Conservation (phyloP, 2,329 filamentous ascomycete genomes). For the Ceratocystis papillata region DNA sequence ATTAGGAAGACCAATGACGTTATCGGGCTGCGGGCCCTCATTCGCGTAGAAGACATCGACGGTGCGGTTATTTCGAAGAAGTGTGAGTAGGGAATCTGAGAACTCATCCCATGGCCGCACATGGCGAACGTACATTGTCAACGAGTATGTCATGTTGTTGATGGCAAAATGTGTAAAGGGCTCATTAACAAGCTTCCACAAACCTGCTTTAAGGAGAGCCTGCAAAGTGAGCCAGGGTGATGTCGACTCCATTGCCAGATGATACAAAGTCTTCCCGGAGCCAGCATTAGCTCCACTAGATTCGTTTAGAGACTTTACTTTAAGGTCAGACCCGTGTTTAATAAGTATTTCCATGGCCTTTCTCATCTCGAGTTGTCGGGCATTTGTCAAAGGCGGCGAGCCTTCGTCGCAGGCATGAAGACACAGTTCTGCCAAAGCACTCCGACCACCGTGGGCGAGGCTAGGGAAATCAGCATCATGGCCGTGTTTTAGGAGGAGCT, state of each 20-base stretch:
- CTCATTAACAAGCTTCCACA: slow-evolving; percentile 56
- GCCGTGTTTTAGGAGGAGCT: slow-evolving; percentile 46
- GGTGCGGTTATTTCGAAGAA: slow-evolving; percentile 44
- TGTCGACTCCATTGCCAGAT: slow-evolving; percentile 48
- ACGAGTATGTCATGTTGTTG: slow-evolving; percentile 49
- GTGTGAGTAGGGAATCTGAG: slow-evolving; percentile 33
- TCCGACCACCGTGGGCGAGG: slow-evolving; percentile 50
- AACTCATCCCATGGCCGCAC: slow-evolving; percentile 30
- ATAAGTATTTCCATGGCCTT: slow-evolving; percentile 48
- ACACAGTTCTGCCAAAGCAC: slow-evolving; percentile 53
- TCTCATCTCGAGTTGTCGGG: slow-evolving; percentile 45
- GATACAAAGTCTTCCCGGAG: slow-evolving; percentile 42
- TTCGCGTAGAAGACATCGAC: slow-evolving; percentile 46
- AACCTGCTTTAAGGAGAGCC: slow-evolving; percentile 49
- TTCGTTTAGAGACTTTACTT: slow-evolving; percentile 41
- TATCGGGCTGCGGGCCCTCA: slow-evolving; percentile 43
- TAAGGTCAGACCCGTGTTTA: slow-evolving; percentile 45
- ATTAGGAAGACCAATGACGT: slow-evolving; percentile 42
- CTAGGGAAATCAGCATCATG: slow-evolving; percentile 57
- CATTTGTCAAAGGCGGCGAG: slow-evolving; percentile 36
- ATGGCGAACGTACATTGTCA: slow-evolving; percentile 50
- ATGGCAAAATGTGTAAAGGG: slow-evolving; percentile 45
- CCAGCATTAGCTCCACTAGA: not conserved
- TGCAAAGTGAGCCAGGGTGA: slow-evolving; percentile 46
- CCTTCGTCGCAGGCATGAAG: slow-evolving; percentile 40